A percentile compares a stretch with the other conserved stretches of the same genome.
Conservation (phyloP, 169 alveolate genomes). For the Babesia bovis region DNA sequence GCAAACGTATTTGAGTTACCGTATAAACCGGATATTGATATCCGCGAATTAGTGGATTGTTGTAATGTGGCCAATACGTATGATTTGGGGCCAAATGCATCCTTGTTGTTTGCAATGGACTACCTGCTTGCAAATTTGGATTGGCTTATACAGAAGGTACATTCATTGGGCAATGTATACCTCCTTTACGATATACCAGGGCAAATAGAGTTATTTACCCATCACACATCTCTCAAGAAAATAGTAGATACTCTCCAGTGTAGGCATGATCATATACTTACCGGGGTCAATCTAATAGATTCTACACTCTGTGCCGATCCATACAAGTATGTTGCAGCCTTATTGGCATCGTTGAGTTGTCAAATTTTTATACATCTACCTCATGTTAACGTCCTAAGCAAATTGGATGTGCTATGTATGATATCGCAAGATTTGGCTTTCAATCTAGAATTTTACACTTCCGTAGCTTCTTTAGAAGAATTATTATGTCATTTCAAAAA, state of each 20-base stretch:
- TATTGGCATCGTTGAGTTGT: slow-evolving; percentile 89
- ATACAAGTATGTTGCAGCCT: slow-evolving; percentile 87
- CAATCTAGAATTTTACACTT: slow-evolving; percentile 55
- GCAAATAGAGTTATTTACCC: slow-evolving; percentile 94
- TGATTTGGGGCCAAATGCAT: slow-evolving; percentile 95
- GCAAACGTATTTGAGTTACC: slow-evolving; percentile 86
- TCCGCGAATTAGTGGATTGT: slow-evolving; percentile 85
- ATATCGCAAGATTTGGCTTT: slow-evolving; percentile 75
- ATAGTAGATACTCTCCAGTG: slow-evolving; percentile 77
- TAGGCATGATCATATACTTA: slow-evolving; percentile 75
- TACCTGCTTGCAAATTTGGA: slow-evolving; percentile 87
- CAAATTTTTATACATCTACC: slow-evolving; percentile 94
- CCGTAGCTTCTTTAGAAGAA: slow-evolving; percentile 35
- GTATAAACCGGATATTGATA: slow-evolving; percentile 84
- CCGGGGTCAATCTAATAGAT: slow-evolving; percentile 83
- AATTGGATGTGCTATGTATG: slow-evolving; percentile 83
- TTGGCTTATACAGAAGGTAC: slow-evolving; percentile 83
- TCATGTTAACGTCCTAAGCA: slow-evolving; percentile 89
- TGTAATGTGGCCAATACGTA: slow-evolving; percentile 84
- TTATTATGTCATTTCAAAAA: slow-evolving; percentile 28
- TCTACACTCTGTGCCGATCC: slow-evolving; percentile 89
- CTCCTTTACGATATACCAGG: slow-evolving; percentile 95
- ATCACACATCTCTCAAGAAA: slow-evolving; percentile 86
- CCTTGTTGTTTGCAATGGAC: slow-evolving; percentile 92
- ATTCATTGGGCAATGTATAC: slow-evolving; percentile 77